Evolutionary conservation across 805 yeast genomes (phyloP).

Genomic region (Kurtzmaniella cleridarum): DNA sequence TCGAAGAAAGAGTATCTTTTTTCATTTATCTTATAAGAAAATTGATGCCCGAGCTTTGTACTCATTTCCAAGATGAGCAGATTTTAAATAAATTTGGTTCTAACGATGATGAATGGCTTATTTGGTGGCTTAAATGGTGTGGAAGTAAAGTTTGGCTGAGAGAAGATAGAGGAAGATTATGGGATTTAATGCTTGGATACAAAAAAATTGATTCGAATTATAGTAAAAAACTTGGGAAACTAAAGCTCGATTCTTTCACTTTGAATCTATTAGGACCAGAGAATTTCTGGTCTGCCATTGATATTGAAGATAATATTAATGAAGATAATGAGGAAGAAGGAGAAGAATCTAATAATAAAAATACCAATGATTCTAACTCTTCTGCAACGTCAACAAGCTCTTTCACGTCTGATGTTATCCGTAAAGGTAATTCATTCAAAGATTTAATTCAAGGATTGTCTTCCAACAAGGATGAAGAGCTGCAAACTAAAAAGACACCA

Average conservation of each 20-base stretch:
- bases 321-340: slow-evolving; percentile 3
- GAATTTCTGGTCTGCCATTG: slow-evolving; percentile 50
- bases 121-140: slow-evolving; percentile 92
- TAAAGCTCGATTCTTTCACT: slow-evolving; percentile 19
- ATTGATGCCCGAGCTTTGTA: slow-evolving; percentile 69
- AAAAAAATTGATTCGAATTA: slow-evolving; percentile 25
- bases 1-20: slow-evolving; percentile 62
- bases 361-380: background rate
- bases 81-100: slow-evolving; percentile 50
- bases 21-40: slow-evolving; percentile 60
- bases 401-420: background rate
- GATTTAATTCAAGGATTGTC: slow-evolving; percentile 26
- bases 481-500: slow-evolving; percentile 7
- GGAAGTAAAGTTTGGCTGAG: slow-evolving; percentile 83
- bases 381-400: slow-evolving; percentile 1
- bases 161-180: slow-evolving; percentile 76
- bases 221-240: slow-evolving; percentile 18
- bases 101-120: slow-evolving; percentile 80
- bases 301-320: no score
- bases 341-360: slow-evolving; percentile 11
- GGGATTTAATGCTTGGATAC: slow-evolving; percentile 82
- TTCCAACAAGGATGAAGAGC: background rate
- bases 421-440: slow-evolving; percentile 20
- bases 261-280: slow-evolving; percentile 50
- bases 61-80: slow-evolving; percentile 76